Evolutionary conservation across 345 rosid genomes (phyloP), one percentile per base, ranked within the genome.

Genomic region (Salix arbutifolia): DNA sequence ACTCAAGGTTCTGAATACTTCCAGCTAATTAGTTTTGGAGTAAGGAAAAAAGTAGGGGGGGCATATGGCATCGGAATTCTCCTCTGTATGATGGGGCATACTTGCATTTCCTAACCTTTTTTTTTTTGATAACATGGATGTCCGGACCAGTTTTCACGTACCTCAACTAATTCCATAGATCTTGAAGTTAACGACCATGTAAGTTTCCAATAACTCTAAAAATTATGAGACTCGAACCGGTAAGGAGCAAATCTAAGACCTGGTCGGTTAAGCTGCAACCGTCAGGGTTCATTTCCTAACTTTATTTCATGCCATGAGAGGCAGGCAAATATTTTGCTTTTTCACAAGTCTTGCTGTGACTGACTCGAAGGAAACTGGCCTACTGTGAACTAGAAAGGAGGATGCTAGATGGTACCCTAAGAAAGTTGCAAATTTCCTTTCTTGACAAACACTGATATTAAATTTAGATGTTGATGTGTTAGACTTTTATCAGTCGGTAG

Each of bases 131-230:
- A 31, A 31, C 33, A 31, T 31, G 33, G 33, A 0, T 4, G 33
- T 31, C 33, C 1, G 2, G 5, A n/a, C n/a, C n/a, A n/a, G 5
- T 0, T 0, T 31, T 0, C 33, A 0, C 5, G 5, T 0, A 4
- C 5, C 33, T 31, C 5, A 0, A 31, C 0, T 4, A 31, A 31
- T 31, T 0, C 4, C 0, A 31, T 0, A 0, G 0, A 0, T 0
- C 0, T 5, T 31, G 4, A 31, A 31, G 4, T 4, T 31, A 31
- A 31, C 33, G 0, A 31, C 0, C 0, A 4, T 31, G 4, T 31
- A 31, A 31, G 0, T 0, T 0, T 31, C 4, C 4, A 31, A 5
- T 4, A 31, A 1, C 33, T 5, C 5, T 31, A 0, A 31, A 31
- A 31, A 4, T 31, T 31, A 31, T 31, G 33, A 31, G 33, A 31